Evolutionary conservation across 768 basidiomycete species (phyloP).

Genomic region (Strobilomyces echinocephalus): DNA sequence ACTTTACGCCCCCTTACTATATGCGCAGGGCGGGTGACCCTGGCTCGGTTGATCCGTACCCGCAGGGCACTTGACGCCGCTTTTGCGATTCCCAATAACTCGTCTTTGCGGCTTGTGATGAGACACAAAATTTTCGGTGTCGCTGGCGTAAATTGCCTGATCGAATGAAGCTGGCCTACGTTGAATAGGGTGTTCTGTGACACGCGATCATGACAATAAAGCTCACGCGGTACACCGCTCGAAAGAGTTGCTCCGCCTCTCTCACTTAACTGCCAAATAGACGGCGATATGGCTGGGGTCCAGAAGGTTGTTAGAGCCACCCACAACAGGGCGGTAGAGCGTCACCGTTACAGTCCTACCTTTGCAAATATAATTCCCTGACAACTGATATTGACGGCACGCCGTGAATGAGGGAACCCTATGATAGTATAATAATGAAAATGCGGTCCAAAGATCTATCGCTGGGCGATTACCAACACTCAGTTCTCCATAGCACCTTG

Average conservation of each 20-base stretch:
- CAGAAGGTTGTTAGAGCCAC: neutral
- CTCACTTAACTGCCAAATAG: too few species aligned
- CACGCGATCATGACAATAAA: too few species aligned
- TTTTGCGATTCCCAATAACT: too few species aligned
- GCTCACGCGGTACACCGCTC: neutral
- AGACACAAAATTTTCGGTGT: too few species aligned
- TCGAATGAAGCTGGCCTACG: neutral
- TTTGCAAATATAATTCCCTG: neutral
- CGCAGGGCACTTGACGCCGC: too few species aligned
- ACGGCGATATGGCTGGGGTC: neutral
- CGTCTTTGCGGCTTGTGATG: too few species aligned
- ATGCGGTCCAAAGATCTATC: neutral
- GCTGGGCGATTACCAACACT: neutral
- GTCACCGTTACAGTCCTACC: neutral
- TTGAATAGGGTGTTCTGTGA: neutral
- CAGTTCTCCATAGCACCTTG: conserved; percentile 17
- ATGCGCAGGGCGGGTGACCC: neutral
- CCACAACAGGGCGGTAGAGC: neutral
- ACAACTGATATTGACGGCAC: neutral
- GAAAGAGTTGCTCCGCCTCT: too few species aligned
- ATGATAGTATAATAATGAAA: neutral
- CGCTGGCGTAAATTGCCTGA: neutral
- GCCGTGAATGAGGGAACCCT: too few species aligned
- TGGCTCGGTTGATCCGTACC: too few species aligned
- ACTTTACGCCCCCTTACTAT: neutral